Evolutionary conservation across 306 rosid species (phyloP).

Genomic region (Medicago arabica): DNA sequence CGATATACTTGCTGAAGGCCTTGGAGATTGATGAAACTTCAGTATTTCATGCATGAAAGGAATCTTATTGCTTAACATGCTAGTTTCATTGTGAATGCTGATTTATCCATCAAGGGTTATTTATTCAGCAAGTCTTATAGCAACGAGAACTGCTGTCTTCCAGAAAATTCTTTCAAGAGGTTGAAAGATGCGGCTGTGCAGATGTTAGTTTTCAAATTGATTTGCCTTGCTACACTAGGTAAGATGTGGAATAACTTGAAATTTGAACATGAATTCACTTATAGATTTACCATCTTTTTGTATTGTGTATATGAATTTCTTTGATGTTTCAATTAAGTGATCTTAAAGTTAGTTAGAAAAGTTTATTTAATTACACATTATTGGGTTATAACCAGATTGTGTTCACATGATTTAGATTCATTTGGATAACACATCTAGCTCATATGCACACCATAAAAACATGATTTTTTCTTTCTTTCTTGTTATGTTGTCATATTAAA

Average conservation of each 20-base stretch:
- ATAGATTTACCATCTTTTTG: not conserved
- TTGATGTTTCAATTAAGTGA: slow-evolving; percentile 19
- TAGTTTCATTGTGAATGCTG: slow-evolving; percentile 29
- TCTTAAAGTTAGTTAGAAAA: slow-evolving; percentile 16
- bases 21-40: slow-evolving; percentile 51
- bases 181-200: slow-evolving; percentile 11
- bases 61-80: slow-evolving; percentile 32
- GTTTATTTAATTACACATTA: not conserved
- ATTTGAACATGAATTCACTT: slow-evolving; percentile 20
- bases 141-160: not conserved
- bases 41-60: slow-evolving; percentile 31
- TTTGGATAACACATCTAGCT: not conserved
- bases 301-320: slow-evolving; percentile 5
- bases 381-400: slow-evolving; percentile 20
- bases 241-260: slow-evolving; percentile 26
- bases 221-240: slow-evolving; percentile 31
- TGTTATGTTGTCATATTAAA: not conserved
- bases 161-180: slow-evolving; percentile 28
- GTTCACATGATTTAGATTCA: slow-evolving; percentile 21
- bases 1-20: slow-evolving; percentile 76
- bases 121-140: slow-evolving; percentile 26
- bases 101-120: slow-evolving; percentile 8
- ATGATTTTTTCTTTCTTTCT: not conserved
- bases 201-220: slow-evolving; percentile 25
- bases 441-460: not conserved